Evolutionary conservation across 2,329 filamentous ascomycete species (phyloP).

Genomic region (Hypoxylon sp.): DNA sequence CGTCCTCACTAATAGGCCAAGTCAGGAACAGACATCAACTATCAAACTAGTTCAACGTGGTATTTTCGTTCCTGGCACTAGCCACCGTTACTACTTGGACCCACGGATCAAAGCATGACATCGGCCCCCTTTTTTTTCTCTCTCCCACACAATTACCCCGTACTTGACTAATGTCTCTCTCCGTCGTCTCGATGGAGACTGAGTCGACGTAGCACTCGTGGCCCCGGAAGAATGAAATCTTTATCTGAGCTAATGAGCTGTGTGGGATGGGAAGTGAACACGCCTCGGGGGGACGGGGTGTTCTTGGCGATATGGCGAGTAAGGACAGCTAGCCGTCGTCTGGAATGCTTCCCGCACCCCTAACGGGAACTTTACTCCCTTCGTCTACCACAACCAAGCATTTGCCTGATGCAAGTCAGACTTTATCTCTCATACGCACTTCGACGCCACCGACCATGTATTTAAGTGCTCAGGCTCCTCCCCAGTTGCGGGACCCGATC

Average conservation of each 20-base stretch:
- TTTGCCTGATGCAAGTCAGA: conserved; percentile 10
- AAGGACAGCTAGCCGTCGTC: conserved; percentile 19
- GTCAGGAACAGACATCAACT: conserved; percentile 1
- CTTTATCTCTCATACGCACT: conserved; percentile 7
- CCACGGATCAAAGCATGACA: conserved; percentile 3
- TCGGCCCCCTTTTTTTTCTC: not conserved
- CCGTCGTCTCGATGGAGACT: not conserved
- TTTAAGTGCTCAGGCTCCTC: conserved; percentile 19
- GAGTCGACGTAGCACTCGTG: conserved; percentile 10
- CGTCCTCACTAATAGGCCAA: not conserved
- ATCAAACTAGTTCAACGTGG: not conserved
- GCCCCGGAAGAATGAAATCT: not conserved
- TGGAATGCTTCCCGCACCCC: conserved; percentile 34
- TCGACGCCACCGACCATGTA: conserved; percentile 23
- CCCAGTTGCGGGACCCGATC: not conserved
- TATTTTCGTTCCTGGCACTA: conserved; percentile 17
- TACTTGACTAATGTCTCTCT: conserved; percentile 26
- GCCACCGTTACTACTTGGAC: conserved; percentile 2
- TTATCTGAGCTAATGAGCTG: not conserved
- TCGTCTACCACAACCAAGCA: conserved; percentile 7
- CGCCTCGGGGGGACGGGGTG: not conserved
- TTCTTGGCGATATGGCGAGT: conserved; percentile 3
- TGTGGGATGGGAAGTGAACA: not conserved
- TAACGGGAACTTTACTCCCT: conserved; percentile 8
- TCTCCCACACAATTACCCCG: not conserved